Evolutionary conservation across 2,329 filamentous ascomycete species (phyloP).

Genomic region (Sphaerostilbella broomeana): DNA sequence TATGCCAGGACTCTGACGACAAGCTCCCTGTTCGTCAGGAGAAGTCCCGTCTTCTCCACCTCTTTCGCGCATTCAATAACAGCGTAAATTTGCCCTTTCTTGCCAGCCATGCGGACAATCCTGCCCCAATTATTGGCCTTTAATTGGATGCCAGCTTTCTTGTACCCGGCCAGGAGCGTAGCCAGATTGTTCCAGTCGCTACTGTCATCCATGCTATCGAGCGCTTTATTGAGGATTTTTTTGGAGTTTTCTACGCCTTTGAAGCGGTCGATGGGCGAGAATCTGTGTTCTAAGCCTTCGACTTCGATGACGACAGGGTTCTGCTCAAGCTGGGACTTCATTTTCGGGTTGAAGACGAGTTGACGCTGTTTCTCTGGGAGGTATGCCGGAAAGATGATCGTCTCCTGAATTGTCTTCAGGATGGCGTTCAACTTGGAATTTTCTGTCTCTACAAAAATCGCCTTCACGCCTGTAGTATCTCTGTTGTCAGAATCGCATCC

Average conservation of each 20-base stretch:
- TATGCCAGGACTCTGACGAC: slow-evolving; percentile 24
- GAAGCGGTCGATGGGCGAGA: slow-evolving; percentile 40
- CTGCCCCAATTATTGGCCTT: slow-evolving; percentile 28
- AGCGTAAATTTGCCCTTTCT: slow-evolving; percentile 35
- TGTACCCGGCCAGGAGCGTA: slow-evolving; percentile 45
- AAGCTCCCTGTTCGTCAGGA: slow-evolving; percentile 35
- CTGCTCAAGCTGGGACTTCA: slow-evolving; percentile 41
- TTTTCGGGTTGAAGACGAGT: slow-evolving; percentile 43
- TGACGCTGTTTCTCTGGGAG: slow-evolving; percentile 47
- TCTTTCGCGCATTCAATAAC: slow-evolving; percentile 46
- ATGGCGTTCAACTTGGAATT: slow-evolving; percentile 46
- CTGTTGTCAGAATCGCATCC: slow-evolving; percentile 2
- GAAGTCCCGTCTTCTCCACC: slow-evolving; percentile 39
- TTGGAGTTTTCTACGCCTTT: slow-evolving; percentile 38
- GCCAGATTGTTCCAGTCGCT: slow-evolving; percentile 48
- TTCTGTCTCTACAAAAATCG: slow-evolving; percentile 45
- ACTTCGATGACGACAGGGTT: slow-evolving; percentile 55
- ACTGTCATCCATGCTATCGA: slow-evolving; percentile 40
- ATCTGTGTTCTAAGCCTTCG: slow-evolving; percentile 48
- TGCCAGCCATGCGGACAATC: slow-evolving; percentile 36
- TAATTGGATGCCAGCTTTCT: slow-evolving; percentile 36
- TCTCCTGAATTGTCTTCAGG: slow-evolving; percentile 48
- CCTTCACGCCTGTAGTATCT: slow-evolving; percentile 25
- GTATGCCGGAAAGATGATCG: slow-evolving; percentile 56
- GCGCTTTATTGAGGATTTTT: slow-evolving; percentile 29